These are phyloP conservation scores for Pouteria glomerata DNA, from an alignment of 148 eudicot species.

Conservation along the genomic window DNA sequence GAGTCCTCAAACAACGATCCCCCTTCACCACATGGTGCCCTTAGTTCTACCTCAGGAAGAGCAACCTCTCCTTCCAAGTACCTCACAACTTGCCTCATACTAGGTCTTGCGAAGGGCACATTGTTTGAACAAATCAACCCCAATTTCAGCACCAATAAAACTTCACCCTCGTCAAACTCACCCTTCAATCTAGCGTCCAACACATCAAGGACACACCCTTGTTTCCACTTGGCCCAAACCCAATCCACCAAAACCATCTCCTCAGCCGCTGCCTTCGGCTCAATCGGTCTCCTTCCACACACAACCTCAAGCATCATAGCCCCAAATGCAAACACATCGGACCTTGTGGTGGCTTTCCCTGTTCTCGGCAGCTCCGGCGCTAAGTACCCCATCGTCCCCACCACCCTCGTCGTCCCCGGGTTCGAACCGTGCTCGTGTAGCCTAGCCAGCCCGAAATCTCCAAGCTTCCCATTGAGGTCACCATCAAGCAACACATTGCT, in stretches of 20 bases:
- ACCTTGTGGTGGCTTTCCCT: not conserved
- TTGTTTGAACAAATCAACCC: conserved; percentile 30
- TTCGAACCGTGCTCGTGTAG: too few relatives aligned
- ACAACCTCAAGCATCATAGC: conserved; percentile 32
- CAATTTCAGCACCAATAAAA: conserved; percentile 16
- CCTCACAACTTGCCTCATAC: conserved; percentile 23
- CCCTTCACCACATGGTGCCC: not conserved
- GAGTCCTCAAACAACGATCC: not conserved
- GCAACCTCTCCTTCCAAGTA: conserved; percentile 23
- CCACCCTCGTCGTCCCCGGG: too few relatives aligned
- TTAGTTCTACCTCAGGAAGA: conserved; percentile 13
- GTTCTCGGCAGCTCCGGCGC: too few relatives aligned
- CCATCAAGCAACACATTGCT: too few relatives aligned
- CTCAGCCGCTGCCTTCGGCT: conserved; percentile 10
- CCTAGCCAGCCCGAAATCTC: too few relatives aligned
- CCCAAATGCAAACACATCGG: conserved; percentile 26
- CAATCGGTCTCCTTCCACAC: conserved; percentile 30
- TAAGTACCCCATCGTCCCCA: too few relatives aligned
- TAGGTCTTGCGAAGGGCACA: conserved; percentile 13
- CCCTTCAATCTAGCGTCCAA: conserved; percentile 22
- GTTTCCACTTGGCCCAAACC: conserved; percentile 26
- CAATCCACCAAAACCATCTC: conserved; percentile 32
- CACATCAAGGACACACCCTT: conserved; percentile 23
- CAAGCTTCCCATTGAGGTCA: too few relatives aligned
- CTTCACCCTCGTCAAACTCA: conserved; percentile 8